Conservation (phyloP, 73 alveolate genomes). For the Paraurostyla sp. region DNA sequence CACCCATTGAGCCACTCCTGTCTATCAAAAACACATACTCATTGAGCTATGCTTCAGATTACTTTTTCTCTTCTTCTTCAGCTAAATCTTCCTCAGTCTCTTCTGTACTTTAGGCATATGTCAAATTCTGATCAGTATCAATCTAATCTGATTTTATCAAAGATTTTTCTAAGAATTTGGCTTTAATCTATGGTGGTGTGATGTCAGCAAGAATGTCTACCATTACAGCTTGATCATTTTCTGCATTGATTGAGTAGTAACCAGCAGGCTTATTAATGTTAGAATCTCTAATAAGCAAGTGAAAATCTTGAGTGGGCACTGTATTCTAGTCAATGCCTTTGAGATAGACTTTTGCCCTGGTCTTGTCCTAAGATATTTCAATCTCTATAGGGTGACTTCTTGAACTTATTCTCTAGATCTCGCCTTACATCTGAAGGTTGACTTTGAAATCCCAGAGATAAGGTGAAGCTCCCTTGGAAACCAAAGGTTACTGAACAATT, state of each 20-base stretch:
- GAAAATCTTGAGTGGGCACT: background rate
- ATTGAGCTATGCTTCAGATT: background rate
- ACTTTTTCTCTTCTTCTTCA: background rate
- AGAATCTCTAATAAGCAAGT: slow-evolving; percentile 11
- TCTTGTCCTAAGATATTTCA: background rate
- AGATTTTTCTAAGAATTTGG: background rate
- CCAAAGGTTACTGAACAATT: background rate
- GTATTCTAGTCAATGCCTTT: background rate
- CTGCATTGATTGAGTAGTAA: background rate
- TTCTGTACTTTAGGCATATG: background rate
- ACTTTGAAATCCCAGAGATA: background rate
- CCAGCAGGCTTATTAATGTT: slow-evolving; percentile 9
- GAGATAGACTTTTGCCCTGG: background rate
- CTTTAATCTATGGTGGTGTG: background rate
- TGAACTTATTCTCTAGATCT: background rate
- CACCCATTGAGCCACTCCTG: slow-evolving; percentile 94
- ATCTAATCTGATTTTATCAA: background rate
- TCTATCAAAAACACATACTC: slow-evolving; percentile 85
- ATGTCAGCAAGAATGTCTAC: background rate
- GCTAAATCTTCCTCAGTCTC: background rate
- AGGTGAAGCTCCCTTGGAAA: background rate
- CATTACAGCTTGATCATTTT: background rate
- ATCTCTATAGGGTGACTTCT: background rate
- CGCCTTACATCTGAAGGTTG: slow-evolving; percentile 28
- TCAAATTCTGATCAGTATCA: background rate